These are phyloP conservation scores for Cephaloascus albidus DNA, from an alignment of 805 yeast species.

Conservation along the genomic window DNA sequence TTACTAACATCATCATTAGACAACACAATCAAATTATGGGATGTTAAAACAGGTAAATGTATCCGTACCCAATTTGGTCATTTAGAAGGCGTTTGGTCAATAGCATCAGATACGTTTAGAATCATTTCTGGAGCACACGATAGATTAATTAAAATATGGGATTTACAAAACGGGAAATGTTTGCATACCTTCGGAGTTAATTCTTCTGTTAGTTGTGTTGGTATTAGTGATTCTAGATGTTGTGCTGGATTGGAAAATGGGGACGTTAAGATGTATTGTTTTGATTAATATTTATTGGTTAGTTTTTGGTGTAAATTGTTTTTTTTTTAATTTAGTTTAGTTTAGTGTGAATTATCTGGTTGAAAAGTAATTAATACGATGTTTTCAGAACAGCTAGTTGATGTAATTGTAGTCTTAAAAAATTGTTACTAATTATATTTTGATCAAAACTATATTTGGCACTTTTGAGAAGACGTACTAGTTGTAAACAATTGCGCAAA, in stretches of 20 bases:
- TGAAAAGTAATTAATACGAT: no score
- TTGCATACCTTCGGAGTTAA: slow-evolving; percentile 86
- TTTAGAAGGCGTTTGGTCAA: slow-evolving; percentile 97
- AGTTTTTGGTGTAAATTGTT: no score
- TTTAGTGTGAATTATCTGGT: no score
- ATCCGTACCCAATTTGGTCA: slow-evolving; percentile 95
- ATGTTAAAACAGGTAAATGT: slow-evolving; percentile 77
- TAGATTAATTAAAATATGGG: slow-evolving; percentile 87
- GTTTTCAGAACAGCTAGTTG: no score
- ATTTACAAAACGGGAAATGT: slow-evolving; percentile 87
- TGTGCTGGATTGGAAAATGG: slow-evolving; percentile 91
- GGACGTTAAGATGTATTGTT: slow-evolving; percentile 72
- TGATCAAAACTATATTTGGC: no score
- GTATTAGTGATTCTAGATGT: slow-evolving; percentile 79
- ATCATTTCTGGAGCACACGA: slow-evolving; percentile 95
- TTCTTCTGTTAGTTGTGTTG: slow-evolving; percentile 55
- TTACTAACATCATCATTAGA: slow-evolving; percentile 81
- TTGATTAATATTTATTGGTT: slow-evolving; percentile 34
- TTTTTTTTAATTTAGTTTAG: no score
- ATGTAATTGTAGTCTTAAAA: no score
- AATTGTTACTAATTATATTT: no score
- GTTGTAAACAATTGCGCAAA: no score
- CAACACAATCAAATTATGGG: slow-evolving; percentile 91
- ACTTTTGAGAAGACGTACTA: no score
- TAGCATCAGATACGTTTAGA: slow-evolving; percentile 92